Evolutionary conservation across 495 filamentous ascomycete genomes (phyloP).

Genomic region (Lasiosphaeria hispida): DNA sequence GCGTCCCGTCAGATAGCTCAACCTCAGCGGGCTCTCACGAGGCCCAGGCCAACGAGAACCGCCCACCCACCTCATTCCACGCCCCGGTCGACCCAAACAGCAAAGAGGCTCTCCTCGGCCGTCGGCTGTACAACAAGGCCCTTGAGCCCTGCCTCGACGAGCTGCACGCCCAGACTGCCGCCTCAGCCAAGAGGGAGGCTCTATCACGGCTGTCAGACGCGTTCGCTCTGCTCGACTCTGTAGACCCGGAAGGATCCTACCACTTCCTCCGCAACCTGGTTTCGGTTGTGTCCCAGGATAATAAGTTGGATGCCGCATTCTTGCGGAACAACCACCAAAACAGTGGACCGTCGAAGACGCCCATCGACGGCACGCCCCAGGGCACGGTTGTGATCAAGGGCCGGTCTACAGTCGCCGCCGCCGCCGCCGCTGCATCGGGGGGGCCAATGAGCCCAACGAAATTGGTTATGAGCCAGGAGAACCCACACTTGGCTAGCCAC

Average conservation of each 20-base stretch:
- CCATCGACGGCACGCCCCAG: constrained; percentile 34
- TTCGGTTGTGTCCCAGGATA: constrained; percentile 39
- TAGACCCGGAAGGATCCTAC: constrained; percentile 89
- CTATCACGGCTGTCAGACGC: constrained; percentile 78
- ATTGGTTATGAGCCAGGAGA: constrained; percentile 73
- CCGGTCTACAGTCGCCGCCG: constrained; percentile 19
- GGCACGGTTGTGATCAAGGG: constrained; percentile 49
- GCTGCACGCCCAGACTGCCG: constrained; percentile 73
- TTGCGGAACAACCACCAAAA: constrained; percentile 15
- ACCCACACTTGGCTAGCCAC: constrained; percentile 80
- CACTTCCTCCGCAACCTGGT: constrained; percentile 73
- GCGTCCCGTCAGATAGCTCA: constrained; percentile 70
- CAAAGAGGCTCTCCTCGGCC: constrained; percentile 78
- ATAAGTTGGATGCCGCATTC: constrained; percentile 39
- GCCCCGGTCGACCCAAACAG: constrained; percentile 50
- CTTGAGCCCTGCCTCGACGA: constrained; percentile 81
- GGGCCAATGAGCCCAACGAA: constrained; percentile 45
- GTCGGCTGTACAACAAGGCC: constrained; percentile 72
- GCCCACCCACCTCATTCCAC: constrained; percentile 30
- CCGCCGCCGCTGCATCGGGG: constrained; percentile 18
- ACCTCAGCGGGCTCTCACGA: constrained; percentile 37
- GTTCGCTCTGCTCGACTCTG: constrained; percentile 76
- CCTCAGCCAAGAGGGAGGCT: constrained; percentile 72
- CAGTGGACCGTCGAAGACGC: constrained; percentile 17
- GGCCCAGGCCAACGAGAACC: constrained; percentile 44